A percentile compares a stretch with the other conserved stretches of the same genome.
These are phyloP conservation scores for Boletus insuetus DNA, from an alignment of 768 basidiomycete species.

Conservation along the genomic window DNA sequence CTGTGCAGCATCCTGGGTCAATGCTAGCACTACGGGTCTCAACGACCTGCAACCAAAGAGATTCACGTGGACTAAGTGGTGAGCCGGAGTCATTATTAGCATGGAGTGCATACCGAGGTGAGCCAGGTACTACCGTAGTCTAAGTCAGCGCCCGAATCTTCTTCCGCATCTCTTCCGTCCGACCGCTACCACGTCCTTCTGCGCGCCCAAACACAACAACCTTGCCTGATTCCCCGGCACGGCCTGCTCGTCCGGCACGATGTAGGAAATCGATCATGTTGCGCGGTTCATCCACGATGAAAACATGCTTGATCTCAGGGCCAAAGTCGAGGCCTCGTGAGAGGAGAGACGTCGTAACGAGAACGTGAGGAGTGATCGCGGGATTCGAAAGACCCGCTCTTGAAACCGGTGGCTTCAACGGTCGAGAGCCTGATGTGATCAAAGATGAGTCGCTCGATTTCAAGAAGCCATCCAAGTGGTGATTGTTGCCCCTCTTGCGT, in stretches of 20 bases:
- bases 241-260: constrained; percentile 79
- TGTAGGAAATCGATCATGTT: constrained; percentile 93
- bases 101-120: not conserved
- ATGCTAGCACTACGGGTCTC: not conserved
- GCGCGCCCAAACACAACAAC: constrained; percentile 77
- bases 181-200: constrained; percentile 59
- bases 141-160: constrained; percentile 41
- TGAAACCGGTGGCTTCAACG: constrained; percentile 1
- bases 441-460: constrained; percentile 18
- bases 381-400: constrained; percentile 20
- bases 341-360: constrained; percentile 88
- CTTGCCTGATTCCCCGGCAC: constrained; percentile 67
- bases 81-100: not conserved
- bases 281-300: constrained; percentile 84
- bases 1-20: not conserved
- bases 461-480: constrained; percentile 76
- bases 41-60: not conserved
- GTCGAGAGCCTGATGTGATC: not conserved
- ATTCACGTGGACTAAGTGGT: not conserved
- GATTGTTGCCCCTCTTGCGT: constrained; percentile 67
- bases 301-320: constrained; percentile 72
- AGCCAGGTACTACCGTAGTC: not conserved
- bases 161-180: constrained; percentile 49
- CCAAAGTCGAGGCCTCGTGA: constrained; percentile 89
- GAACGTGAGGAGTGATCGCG: constrained; percentile 52